These are phyloP conservation scores for Fusarium luffae DNA, from an alignment of 2,329 filamentous ascomycete genomes.

Conservation along the genomic window DNA sequence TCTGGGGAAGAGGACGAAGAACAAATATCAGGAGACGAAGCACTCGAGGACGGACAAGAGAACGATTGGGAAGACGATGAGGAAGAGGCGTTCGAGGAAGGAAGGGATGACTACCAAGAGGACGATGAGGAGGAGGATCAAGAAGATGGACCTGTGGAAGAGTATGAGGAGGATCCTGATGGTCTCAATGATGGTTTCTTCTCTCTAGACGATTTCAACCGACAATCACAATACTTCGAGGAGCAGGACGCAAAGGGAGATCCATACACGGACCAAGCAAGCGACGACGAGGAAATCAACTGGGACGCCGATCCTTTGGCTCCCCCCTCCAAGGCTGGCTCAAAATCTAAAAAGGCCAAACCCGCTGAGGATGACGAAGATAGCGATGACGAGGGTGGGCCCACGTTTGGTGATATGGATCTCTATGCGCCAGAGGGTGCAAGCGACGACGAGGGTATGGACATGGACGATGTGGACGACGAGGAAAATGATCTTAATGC, in stretches of 20 bases:
- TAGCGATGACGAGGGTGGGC: constrained; percentile 78
- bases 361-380: constrained; percentile 49
- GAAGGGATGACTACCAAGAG: constrained; percentile 49
- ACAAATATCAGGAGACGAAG: constrained; percentile 34
- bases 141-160: constrained; percentile 58
- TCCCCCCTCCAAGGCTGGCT: constrained; percentile 47
- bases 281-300: constrained; percentile 87
- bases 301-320: constrained; percentile 83
- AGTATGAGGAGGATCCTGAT: constrained; percentile 71
- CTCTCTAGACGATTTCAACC: constrained; percentile 97
- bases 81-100: constrained; percentile 51
- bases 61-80: constrained; percentile 52
- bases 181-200: constrained; percentile 98
- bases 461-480: constrained; percentile 63
- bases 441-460: constrained; percentile 70
- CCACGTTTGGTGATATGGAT: constrained; percentile 84
- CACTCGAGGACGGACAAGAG: constrained; percentile 43
- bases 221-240: constrained; percentile 89
- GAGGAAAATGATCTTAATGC: constrained; percentile 76
- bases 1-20: constrained; percentile 46
- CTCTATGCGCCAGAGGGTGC: constrained; percentile 78
- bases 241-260: constrained; percentile 84
- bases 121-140: constrained; percentile 54
- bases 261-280: constrained; percentile 76
- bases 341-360: constrained; percentile 46